These are phyloP conservation scores for Neurospora sp. DNA, from an alignment of 495 filamentous ascomycete genomes.

Conservation along the genomic window DNA sequence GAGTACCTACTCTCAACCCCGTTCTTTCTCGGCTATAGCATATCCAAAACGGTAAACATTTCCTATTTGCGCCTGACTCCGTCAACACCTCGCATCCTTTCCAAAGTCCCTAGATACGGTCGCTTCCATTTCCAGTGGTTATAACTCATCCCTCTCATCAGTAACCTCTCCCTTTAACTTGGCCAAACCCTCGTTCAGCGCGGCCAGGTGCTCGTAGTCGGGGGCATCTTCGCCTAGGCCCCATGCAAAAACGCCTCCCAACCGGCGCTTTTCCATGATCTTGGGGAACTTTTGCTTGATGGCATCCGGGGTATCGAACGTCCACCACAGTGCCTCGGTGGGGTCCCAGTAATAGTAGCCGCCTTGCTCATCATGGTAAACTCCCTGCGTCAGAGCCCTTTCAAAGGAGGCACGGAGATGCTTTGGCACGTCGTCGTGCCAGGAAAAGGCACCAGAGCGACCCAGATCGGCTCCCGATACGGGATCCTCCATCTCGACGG, in stretches of 20 bases:
- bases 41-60: background rate
- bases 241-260: conserved; percentile 69
- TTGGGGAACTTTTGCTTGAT: conserved; percentile 54
- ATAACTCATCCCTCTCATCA: conserved; percentile 18
- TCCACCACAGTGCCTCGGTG: conserved; percentile 56
- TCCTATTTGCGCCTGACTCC: background rate
- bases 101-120: background rate
- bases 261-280: conserved; percentile 44
- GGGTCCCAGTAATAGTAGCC: conserved; percentile 63
- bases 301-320: conserved; percentile 57
- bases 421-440: conserved; percentile 38
- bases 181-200: conserved; percentile 36
- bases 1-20: background rate
- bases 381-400: conserved; percentile 43
- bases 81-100: background rate
- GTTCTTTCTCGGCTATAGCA: background rate
- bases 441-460: conserved; percentile 52
- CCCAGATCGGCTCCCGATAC: conserved; percentile 54
- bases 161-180: background rate
- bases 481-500: conserved; percentile 53
- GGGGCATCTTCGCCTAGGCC: conserved; percentile 62
- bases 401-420: conserved; percentile 38
- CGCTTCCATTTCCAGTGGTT: background rate
- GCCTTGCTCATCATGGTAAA: conserved; percentile 47
- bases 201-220: conserved; percentile 46